Percentiles rank a stretch among this genome's conserved stretches.
These are phyloP conservation scores for Kalmusia sp. DNA, from an alignment of 2,329 filamentous ascomycete species.

Conservation along the genomic window DNA sequence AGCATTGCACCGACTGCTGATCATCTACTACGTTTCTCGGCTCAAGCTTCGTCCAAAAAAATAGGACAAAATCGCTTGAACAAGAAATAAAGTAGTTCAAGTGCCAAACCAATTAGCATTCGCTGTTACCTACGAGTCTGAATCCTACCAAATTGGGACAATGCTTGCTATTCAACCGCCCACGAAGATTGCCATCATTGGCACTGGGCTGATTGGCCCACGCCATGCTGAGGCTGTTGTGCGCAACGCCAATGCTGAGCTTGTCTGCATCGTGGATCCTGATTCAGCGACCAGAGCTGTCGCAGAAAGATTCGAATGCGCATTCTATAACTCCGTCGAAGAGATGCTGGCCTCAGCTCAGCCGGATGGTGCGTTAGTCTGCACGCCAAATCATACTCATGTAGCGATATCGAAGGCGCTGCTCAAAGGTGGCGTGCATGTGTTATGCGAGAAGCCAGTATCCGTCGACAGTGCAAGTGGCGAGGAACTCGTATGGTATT, in stretches of 20 bases:
- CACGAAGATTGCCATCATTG: conserved; percentile 55
- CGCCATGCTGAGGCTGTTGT: conserved; percentile 57
- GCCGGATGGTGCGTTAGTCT: conserved; percentile 64
- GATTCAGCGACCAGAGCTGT: conserved; percentile 45
- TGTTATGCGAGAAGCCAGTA: conserved; percentile 66
- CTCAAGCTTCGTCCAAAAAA: no score
- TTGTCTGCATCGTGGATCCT: conserved; percentile 58
- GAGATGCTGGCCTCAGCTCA: conserved; percentile 50
- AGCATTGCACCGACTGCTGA: no score
- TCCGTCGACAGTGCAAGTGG: conserved; percentile 52
- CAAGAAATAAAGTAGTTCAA: not conserved
- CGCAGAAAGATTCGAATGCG: conserved; percentile 48
- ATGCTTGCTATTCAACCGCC: not conserved
- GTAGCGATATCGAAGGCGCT: conserved; percentile 59
- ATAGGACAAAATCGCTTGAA: no score
- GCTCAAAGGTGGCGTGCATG: conserved; percentile 56
- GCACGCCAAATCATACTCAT: conserved; percentile 67
- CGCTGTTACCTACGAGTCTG: not conserved
- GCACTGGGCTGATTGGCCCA: conserved; percentile 59
- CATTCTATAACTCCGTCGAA: conserved; percentile 50
- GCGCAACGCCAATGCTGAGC: conserved; percentile 45
- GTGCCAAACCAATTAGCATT: not conserved
- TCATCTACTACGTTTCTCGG: no score
- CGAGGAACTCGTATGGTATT: conserved; percentile 30
- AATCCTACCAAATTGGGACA: not conserved